These are phyloP conservation scores for Cystobasidium pallidum DNA, from an alignment of 1,284 basidiomycete genomes.

Conservation along the genomic window DNA sequence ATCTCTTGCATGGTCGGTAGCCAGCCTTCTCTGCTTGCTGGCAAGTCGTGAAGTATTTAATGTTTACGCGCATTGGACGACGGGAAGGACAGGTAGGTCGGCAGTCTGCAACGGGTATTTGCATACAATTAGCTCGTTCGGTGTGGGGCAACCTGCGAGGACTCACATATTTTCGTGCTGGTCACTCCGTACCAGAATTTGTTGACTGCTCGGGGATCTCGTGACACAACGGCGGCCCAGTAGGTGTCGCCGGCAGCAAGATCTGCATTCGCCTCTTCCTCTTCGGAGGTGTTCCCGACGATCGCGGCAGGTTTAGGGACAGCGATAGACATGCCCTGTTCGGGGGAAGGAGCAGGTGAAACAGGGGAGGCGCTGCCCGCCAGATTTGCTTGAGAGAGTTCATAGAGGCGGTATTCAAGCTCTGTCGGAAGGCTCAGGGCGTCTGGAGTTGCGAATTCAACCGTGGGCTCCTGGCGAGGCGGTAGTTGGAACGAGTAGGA, in stretches of 20 bases:
- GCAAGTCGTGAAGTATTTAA: neutral
- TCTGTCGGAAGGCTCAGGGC: neutral
- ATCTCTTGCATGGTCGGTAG: constrained; percentile 20
- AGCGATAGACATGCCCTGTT: too few relatives aligned
- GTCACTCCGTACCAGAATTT: constrained; percentile 11
- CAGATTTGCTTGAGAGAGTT: constrained; percentile 8
- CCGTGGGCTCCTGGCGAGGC: neutral
- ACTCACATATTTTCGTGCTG: constrained; percentile 13
- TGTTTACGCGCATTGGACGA: constrained; percentile 2
- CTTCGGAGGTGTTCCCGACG: neutral
- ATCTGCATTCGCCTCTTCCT: neutral
- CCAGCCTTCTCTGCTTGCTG: constrained; percentile 10
- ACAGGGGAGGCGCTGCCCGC: neutral
- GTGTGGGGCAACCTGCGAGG: neutral
- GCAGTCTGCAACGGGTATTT: neutral
- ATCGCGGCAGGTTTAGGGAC: neutral
- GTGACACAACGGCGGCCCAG: neutral
- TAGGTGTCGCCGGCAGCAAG: neutral
- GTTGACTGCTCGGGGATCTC: neutral
- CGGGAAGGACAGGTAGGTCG: constrained; percentile 6
- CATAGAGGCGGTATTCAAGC: constrained; percentile 8
- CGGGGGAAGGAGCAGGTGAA: neutral
- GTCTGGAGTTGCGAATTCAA: neutral
- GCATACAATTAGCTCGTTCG: neutral
- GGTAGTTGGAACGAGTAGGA: neutral